phyloP scores from a whole-genome alignment of 1,139 yeast species.

The Citeromyces hawaiiensis region DNA sequence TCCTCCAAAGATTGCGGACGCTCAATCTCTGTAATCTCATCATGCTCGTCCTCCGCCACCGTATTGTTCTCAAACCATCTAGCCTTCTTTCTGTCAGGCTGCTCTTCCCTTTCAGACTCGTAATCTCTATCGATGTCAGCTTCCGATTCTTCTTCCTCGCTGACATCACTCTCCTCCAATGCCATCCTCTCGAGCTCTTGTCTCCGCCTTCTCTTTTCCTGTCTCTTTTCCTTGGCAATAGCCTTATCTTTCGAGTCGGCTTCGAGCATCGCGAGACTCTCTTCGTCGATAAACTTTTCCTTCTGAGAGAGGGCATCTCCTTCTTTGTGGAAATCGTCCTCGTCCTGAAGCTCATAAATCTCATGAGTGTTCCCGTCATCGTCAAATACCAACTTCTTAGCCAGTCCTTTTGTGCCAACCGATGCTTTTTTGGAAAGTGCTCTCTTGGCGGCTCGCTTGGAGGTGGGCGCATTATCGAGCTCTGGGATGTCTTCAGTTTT shows the following conservation, averaged over 20 bases:
- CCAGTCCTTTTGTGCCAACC: slow-evolving; percentile 48
- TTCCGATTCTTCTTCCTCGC: slow-evolving; percentile 17
- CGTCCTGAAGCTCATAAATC: slow-evolving; percentile 80
- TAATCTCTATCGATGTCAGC: slow-evolving; percentile 17
- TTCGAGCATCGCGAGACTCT: slow-evolving; percentile 50
- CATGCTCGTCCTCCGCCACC: slow-evolving; percentile 14
- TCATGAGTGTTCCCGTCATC: slow-evolving; percentile 92
- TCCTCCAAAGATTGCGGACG: slow-evolving; percentile 89
- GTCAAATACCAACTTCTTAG: slow-evolving; percentile 76
- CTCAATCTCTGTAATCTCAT: slow-evolving; percentile 44
- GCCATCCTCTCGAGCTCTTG: slow-evolving; percentile 58
- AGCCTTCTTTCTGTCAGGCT: slow-evolving; percentile 36
- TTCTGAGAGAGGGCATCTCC: slow-evolving; percentile 71
- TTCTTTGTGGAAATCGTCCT: slow-evolving; percentile 65
- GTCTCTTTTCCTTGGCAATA: slow-evolving; percentile 70
- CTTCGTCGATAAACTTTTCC: slow-evolving; percentile 49
- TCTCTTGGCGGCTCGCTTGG: slow-evolving; percentile 78
- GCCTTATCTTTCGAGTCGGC: slow-evolving; percentile 72
- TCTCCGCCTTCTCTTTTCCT: slow-evolving; percentile 82
- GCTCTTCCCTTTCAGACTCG: slow-evolving; percentile 18
- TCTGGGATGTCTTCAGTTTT: slow-evolving; percentile 55
- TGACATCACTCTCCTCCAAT: slow-evolving; percentile 27
- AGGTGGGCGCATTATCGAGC: slow-evolving; percentile 39
- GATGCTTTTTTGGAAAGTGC: slow-evolving; percentile 81
- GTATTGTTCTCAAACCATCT: slow-evolving; percentile 42